Conservation (phyloP, 208 protist genomes). For the Wallacemonas sp. region DNA sequence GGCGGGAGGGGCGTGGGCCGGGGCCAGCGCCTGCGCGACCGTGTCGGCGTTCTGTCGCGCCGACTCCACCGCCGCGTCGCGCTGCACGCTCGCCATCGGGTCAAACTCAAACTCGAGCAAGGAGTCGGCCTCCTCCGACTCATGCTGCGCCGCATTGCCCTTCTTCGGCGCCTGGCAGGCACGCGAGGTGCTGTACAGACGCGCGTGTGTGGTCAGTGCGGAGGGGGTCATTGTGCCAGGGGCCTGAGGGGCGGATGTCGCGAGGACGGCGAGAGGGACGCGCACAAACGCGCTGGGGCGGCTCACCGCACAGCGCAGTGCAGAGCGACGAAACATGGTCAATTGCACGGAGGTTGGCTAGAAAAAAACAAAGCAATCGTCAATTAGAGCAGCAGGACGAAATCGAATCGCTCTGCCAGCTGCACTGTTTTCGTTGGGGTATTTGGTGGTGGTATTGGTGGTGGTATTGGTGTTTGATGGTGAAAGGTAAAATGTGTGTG, state of each 20-base stretch:
- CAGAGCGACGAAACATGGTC: slow-evolving; percentile 10
- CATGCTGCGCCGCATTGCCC: not conserved
- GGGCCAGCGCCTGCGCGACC: slow-evolving; percentile 61
- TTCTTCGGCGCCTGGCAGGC: not conserved
- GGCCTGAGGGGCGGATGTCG: not conserved
- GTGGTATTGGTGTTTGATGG: no score
- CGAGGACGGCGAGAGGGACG: no score
- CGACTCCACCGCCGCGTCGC: slow-evolving; percentile 71
- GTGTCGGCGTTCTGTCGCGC: slow-evolving; percentile 60
- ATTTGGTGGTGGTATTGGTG: no score
- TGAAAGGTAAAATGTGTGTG: no score
- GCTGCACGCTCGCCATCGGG: slow-evolving; percentile 70
- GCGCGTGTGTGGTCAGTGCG: not conserved
- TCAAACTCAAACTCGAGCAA: slow-evolving; percentile 74
- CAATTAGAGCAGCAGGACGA: not conserved
- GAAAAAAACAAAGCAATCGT: not conserved
- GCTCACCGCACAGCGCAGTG: not conserved
- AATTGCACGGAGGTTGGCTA: not conserved
- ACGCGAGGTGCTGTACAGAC: slow-evolving; percentile 1
- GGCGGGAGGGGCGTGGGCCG: slow-evolving; percentile 41
- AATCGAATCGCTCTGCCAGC: not conserved
- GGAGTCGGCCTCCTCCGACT: slow-evolving; percentile 1
- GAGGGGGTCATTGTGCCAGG: not conserved
- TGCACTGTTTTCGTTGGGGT: no score
- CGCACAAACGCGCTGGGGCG: no score